Percentiles rank a stretch among this genome's conserved stretches.
These are phyloP conservation scores for Diaporthe amygdali DNA, from an alignment of 2,329 filamentous ascomycete species.

Conservation along the genomic window DNA sequence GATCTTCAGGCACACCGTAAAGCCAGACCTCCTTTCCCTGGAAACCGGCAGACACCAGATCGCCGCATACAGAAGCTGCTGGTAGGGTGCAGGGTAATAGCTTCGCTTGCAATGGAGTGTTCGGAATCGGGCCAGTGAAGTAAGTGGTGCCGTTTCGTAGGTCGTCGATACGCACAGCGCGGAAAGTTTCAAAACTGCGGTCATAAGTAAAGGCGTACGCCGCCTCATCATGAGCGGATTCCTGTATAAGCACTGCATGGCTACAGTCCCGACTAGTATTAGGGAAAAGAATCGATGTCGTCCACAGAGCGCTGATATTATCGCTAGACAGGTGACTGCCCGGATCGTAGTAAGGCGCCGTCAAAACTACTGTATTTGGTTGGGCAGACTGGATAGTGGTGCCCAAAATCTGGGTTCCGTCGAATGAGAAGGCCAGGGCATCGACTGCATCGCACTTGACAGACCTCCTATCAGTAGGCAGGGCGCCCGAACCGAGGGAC, in stretches of 20 bases:
- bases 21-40: conserved; percentile 76
- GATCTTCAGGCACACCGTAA: conserved; percentile 77
- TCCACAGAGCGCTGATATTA: conserved; percentile 79
- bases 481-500: conserved; percentile 68
- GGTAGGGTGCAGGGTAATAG: conserved; percentile 73
- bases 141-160: conserved; percentile 78
- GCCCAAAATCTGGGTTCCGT: conserved; percentile 79
- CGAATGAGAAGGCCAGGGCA: conserved; percentile 74
- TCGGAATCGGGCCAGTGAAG: conserved; percentile 73
- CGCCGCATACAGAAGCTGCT: conserved; percentile 70
- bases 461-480: conserved; percentile 71
- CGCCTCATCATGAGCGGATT: conserved; percentile 67
- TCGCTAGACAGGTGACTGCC: conserved; percentile 70
- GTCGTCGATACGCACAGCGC: conserved; percentile 77
- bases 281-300: conserved; percentile 83
- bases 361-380: conserved; percentile 76
- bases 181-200: conserved; percentile 76
- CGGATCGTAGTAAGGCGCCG: conserved; percentile 79
- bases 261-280: conserved; percentile 81
- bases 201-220: conserved; percentile 82
- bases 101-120: conserved; percentile 56
- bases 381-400: conserved; percentile 70
- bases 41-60: conserved; percentile 77
- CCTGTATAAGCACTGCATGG: conserved; percentile 73
- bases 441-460: conserved; percentile 83